Conservation (phyloP, 129 eudicot species). For the Saposhnikovia divaricata region DNA sequence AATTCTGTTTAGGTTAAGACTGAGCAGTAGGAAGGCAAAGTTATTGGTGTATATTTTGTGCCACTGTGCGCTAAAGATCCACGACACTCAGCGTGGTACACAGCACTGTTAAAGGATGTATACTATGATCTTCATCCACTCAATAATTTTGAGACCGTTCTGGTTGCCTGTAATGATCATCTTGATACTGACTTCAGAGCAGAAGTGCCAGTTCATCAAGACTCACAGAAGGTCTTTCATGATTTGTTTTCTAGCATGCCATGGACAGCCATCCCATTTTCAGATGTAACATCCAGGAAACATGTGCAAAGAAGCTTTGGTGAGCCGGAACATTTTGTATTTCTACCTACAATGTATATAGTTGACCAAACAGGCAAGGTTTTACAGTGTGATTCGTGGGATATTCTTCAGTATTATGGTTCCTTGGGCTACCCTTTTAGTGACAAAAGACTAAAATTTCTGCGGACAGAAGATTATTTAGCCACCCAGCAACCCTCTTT, state of each 20-base stretch:
- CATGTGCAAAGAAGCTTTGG: neutral
- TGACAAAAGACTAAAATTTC: neutral
- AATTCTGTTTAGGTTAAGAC: neutral
- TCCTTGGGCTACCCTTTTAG: too few species aligned
- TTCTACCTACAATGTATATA: neutral
- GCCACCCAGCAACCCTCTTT: neutral
- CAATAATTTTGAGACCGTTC: neutral
- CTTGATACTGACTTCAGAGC: neutral
- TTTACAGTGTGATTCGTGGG: neutral
- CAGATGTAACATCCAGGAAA: neutral
- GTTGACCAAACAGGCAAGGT: slow-evolving; percentile 1
- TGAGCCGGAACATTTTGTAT: too few species aligned
- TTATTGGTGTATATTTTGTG: neutral
- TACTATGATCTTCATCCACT: neutral
- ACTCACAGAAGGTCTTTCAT: neutral
- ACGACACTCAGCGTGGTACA: neutral
- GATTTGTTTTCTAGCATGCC: neutral
- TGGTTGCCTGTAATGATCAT: neutral
- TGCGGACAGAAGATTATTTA: neutral
- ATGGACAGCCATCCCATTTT: slow-evolving; percentile 1
- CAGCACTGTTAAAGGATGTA: neutral
- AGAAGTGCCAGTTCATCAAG: neutral
- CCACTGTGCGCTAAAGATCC: neutral
- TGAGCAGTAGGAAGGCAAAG: neutral
- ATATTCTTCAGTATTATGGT: too few species aligned